Base-by-base conservation (phyloP, 73 alveolate species). In the Symbiodinium natans region DNA sequence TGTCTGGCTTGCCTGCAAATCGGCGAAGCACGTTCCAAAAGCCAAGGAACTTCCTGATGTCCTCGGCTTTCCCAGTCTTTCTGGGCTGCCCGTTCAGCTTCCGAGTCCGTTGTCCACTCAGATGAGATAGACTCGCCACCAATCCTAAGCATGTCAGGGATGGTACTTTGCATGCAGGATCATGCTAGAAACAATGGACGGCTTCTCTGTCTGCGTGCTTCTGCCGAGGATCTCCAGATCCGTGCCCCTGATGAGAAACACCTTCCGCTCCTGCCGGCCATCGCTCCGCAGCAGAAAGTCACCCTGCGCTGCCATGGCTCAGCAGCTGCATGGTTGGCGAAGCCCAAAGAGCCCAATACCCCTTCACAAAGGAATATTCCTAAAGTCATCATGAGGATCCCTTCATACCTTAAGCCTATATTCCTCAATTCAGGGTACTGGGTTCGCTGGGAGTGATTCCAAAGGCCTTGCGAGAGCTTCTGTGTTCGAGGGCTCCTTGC, bases 81-180 rank as follows among this genome's bases (percentile, higher is more conserved):
- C 86, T 88, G 95, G 42, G 41, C 87, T 8, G 74, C 86, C 52
- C 87, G 87, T 73, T 90, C 97, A 9, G 97, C 97, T 90, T 90
- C 97, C 3, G 97, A 90, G 80, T 90, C 97, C 6, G 97, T 90
- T 2, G 97, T 90, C 97, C 97, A 90, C 31, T 90, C 97, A 3
- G 97, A 90, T 41, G 97, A 90, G 25, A 90, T 90, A 8, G 97
- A 90, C 77, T 90, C 97, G 52, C 80, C 77, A 21, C 88, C 97
- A 41, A 90, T 73, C 97, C 97, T 90, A 54, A 63, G 41, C 17
- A 11, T 21, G 36, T 5, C 40, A 23, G 21, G 38, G 38, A 29
- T 2, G 38, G 33, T 10, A 27, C 59, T 5, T 36, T 13, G 5
- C 4, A 36, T 13, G 23, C 54, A 8, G 15, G 31, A 11, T 10